Conservation (phyloP, 345 rosid species). For the Psidium friedrichsthalianum region DNA sequence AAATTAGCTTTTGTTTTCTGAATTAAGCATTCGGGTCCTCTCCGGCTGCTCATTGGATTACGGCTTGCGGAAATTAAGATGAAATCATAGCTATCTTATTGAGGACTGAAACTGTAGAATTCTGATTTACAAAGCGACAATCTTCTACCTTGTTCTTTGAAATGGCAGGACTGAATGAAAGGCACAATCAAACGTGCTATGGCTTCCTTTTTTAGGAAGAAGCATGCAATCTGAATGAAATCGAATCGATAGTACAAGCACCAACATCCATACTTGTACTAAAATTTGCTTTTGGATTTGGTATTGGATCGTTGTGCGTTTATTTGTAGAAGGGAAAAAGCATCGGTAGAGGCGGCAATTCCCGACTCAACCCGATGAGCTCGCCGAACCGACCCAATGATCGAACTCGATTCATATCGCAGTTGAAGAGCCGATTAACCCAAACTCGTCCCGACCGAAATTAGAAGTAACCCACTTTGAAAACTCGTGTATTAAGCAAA, state of each 20-base stretch:
- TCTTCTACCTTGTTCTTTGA: background rate
- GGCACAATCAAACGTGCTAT: background rate
- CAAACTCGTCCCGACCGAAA: accelerated
- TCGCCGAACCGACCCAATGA: accelerated
- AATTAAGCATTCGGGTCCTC: too few relatives aligned
- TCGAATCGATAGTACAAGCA: background rate
- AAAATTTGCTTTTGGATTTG: background rate
- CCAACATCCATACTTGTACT: background rate
- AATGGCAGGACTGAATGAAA: background rate
- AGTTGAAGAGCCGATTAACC: background rate
- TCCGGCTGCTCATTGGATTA: too few relatives aligned
- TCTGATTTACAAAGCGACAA: background rate
- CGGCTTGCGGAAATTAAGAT: too few relatives aligned
- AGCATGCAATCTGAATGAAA: background rate
- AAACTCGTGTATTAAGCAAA: accelerated
- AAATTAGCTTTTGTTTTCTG: too few relatives aligned
- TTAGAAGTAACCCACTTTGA: background rate
- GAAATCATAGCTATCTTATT: background rate
- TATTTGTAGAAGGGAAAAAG: background rate
- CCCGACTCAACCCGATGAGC: accelerated
- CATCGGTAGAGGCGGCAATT: background rate
- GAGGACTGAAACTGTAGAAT: background rate
- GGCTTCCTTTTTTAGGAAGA: background rate
- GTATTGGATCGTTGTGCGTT: background rate
- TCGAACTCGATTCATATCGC: accelerated